Base-by-base conservation (phyloP, 345 rosid species). In the Sapria himalayana region DNA sequence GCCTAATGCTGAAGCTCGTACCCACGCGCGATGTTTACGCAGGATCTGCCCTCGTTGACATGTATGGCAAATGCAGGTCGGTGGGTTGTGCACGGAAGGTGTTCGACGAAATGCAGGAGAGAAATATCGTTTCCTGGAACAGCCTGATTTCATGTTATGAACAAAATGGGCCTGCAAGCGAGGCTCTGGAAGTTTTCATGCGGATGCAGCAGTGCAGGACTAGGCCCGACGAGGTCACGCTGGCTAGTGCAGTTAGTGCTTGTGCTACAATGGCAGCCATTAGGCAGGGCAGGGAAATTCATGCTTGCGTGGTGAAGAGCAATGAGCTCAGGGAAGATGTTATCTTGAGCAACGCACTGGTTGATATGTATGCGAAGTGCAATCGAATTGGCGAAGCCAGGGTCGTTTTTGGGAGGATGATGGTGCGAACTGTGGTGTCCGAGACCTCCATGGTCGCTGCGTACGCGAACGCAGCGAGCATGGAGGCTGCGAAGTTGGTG, bases 361-460 rank as follows among this genome's bases (percentile, higher is more conserved):
- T 81, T 37, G 93, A 77, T 54, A 74, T 77, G 91, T 77, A 81
- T 24, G 74, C 81, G 15, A 81, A 81, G 49, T 77, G 91, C 41
- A 49, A 62, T 20, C 62, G 48, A 36, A 44, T 74, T 22, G 41
- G 44, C 36, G 74, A 73, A 49, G 94, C 94, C 23, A 73, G 94
- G 53, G 16, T 45, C 43, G 53, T 81, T 19, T 85, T 81, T 54
- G 81, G 78, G 54, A 57, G 67, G 65, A 49, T 81, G 81, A 70
- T 70, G 5, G 19, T 57, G 14, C 71, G 75, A 56, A 69, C 57
- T 54, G 59, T 65, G 4, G 77, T 80, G 15, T 73, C 91, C 3
- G 82, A 74, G 46, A 85, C 93, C 34, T 74, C 96, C 21, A 74
- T 85, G 85, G 67, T 85, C 10, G 71, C 85, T 48, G 91, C 85